Evolutionary conservation across 257 asterid species (phyloP), one percentile per base, ranked within the genome.

Genomic region (Vinca minor): DNA sequence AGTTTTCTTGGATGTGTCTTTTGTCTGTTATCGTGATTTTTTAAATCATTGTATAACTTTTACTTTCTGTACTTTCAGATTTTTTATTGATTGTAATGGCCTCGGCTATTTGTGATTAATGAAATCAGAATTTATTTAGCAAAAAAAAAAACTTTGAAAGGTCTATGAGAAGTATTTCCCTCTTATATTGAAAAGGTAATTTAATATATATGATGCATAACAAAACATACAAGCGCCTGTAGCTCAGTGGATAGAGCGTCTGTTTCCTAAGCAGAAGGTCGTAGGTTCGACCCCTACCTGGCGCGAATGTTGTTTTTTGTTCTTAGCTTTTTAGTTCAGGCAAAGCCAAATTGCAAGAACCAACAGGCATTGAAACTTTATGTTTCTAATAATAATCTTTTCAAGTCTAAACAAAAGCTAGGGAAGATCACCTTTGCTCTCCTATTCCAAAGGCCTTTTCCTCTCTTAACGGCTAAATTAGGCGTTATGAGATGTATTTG

Each of bases 181-280:
- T n/a, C n/a, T n/a, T n/a, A n/a, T n/a, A n/a, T n/a, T n/a, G n/a
- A n/a, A n/a, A n/a, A n/a, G n/a, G n/a, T n/a, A n/a, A n/a, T n/a
- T n/a, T n/a, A n/a, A n/a, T n/a, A n/a, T n/a, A n/a, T n/a, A n/a
- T n/a, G n/a, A n/a, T n/a, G n/a, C n/a, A n/a, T n/a, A n/a, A n/a
- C n/a, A n/a, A n/a, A n/a, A n/a, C n/a, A n/a, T n/a, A n/a, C 20
- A 36, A 38, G 95, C 91, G 95, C 89, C 87, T 86, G 96, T 91
- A 88, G 98, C 95, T 91, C 95, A 91, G 95, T 85, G 98, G 98
- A 85, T 85, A 86, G 95, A 86, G 96, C 93, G 91, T 88, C 87
- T 88, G 89, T 91, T 88, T 91, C 93, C 95, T 88, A 91, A 91
- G 95, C 95, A 86, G 95, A 88, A 88, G 83, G 95, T 76, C 87